Percentiles rank a stretch among this genome's conserved stretches.
phyloP scores from a whole-genome alignment of 2,329 filamentous ascomycete species.

The Stemphylium beticola region DNA sequence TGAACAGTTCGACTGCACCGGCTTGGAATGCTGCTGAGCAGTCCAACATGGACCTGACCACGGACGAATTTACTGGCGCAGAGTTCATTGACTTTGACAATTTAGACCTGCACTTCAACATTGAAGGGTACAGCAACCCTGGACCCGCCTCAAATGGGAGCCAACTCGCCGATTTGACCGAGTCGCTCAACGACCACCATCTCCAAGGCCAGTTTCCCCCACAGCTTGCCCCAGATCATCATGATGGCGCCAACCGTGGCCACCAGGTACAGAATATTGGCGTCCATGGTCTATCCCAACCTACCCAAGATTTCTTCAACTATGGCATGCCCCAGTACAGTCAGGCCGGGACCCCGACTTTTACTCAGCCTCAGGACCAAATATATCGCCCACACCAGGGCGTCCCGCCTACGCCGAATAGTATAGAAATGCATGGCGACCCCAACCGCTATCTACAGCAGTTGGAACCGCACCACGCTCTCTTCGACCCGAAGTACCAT shows the following conservation, averaged over 20 bases:
- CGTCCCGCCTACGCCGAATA: conserved; percentile 80
- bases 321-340: conserved; percentile 41
- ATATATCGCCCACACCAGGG: conserved; percentile 62
- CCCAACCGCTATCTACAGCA: conserved; percentile 63
- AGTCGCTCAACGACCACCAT: conserved; percentile 43
- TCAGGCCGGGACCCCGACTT: conserved; percentile 47
- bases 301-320: conserved; percentile 42
- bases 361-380: conserved; percentile 51
- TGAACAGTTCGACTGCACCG: conserved; percentile 41
- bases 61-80: conserved; percentile 53
- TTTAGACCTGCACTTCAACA: conserved; percentile 41
- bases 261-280: conserved; percentile 23
- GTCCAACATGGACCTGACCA: conserved; percentile 50
- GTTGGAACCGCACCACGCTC: conserved; percentile 61
- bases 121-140: conserved; percentile 33
- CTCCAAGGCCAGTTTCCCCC: conserved; percentile 41
- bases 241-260: conserved; percentile 25
- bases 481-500: conserved; percentile 70
- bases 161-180: conserved; percentile 41
- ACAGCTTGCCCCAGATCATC: conserved; percentile 32
- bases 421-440: conserved; percentile 73
- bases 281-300: conserved; percentile 27
- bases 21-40: conserved; percentile 50
- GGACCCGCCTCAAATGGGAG: conserved; percentile 27
- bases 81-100: conserved; percentile 50